A percentile compares a stretch with the other conserved stretches of the same genome.
Conservation (phyloP, 2,329 filamentous ascomycete species). For the Didymella exigua region DNA sequence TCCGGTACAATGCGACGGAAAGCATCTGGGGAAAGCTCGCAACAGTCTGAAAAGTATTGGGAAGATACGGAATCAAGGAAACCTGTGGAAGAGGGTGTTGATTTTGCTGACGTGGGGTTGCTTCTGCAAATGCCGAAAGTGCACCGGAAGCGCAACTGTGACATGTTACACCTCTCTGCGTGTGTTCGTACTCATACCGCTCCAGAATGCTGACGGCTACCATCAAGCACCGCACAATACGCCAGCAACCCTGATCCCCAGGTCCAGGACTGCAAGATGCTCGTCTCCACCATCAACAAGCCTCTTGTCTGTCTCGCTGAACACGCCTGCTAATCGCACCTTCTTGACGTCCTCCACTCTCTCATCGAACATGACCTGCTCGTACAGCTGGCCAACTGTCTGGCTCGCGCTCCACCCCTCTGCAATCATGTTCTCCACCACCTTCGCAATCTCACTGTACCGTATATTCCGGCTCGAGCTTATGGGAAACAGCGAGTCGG, state of each 20-base stretch:
- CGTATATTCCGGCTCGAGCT: conserved; percentile 49
- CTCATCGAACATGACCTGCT: conserved; percentile 82
- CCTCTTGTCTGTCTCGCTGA: conserved; percentile 93
- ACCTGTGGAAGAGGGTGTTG: no score
- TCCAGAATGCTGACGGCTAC: not conserved
- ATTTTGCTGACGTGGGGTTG: not conserved
- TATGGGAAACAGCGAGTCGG: conserved; percentile 74
- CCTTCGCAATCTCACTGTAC: conserved; percentile 77
- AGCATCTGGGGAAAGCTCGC: no score
- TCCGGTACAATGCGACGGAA: not conserved
- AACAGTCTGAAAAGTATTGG: not conserved
- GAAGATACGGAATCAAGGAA: no score
- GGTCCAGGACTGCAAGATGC: conserved; percentile 86
- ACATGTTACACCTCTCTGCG: not conserved
- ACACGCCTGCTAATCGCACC: conserved; percentile 84
- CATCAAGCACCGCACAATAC: conserved; percentile 59
- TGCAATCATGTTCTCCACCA: conserved; percentile 88
- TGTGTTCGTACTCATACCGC: not conserved
- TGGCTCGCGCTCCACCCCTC: conserved; percentile 97
- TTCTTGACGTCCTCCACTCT: conserved; percentile 83
- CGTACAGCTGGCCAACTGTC: conserved; percentile 83
- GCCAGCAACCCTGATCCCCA: conserved; percentile 79
- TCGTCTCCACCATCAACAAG: conserved; percentile 94
- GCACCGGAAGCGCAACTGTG: not conserved
- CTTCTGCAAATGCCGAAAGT: not conserved